A percentile compares a stretch with the other conserved stretches of the same genome.
Evolutionary conservation across 108 stramenopile genomes (phyloP).

Genomic region (Cylindrotheca closterium): DNA sequence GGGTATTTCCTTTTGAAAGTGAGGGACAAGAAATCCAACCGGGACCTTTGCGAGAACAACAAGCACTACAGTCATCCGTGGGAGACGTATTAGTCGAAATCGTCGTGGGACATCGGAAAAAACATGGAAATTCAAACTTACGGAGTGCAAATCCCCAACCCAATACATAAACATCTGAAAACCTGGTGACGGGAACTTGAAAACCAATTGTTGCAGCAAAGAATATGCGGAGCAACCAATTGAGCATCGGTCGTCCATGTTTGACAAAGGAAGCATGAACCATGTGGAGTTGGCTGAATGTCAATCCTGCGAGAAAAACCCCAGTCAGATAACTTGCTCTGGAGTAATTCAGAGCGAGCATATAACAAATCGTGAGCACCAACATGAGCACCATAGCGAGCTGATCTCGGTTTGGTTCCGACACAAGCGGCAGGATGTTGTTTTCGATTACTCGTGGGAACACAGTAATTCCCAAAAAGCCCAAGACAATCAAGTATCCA

Average conservation of each 20-base stretch:
- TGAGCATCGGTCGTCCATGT: constrained; percentile 31
- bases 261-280: constrained; percentile 45
- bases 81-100: background rate
- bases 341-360: constrained; percentile 44
- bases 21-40: constrained; percentile 13
- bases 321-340: constrained; percentile 25
- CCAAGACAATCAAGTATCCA: constrained; percentile 46
- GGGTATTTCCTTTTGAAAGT: constrained; percentile 7
- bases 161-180: constrained; percentile 12
- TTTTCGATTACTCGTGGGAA: constrained; percentile 41
- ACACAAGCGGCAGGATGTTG: constrained; percentile 23
- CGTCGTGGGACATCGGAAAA: too few species aligned
- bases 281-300: constrained; percentile 40
- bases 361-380: constrained; percentile 25
- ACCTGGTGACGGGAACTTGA: constrained; percentile 19
- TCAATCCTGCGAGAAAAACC: background rate
- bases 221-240: constrained; percentile 57
- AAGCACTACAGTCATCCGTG: constrained; percentile 4
- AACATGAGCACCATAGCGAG: constrained; percentile 32
- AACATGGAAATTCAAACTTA: too few species aligned
- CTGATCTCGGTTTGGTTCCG: constrained; percentile 26
- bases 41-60: constrained; percentile 17
- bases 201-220: constrained; percentile 56
- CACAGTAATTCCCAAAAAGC: constrained; percentile 32
- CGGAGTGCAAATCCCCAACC: constrained; percentile 36